phyloP scores from a whole-genome alignment of 306 rosid species.

The apple (Malus domestica) region DNA sequence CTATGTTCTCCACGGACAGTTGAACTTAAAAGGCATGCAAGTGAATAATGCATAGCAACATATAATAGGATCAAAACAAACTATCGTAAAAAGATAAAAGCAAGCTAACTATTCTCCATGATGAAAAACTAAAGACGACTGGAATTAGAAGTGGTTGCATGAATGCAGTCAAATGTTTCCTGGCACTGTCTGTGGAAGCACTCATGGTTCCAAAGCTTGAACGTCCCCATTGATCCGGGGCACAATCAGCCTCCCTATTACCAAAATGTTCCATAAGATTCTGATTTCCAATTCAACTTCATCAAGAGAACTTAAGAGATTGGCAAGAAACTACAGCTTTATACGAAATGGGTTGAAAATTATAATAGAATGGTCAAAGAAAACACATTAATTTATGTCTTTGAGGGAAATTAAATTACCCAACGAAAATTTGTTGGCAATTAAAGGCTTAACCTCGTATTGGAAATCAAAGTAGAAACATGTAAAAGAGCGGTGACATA shows the following conservation, averaged over 20 bases:
- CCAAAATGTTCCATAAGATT: conserved; percentile 27
- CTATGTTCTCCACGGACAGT: too few species aligned
- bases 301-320: conserved; percentile 1
- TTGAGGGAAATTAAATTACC: too few species aligned
- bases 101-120: background rate
- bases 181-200: conserved; percentile 50
- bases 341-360: too few species aligned
- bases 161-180: conserved; percentile 61
- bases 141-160: conserved; percentile 66
- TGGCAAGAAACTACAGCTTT: background rate
- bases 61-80: background rate
- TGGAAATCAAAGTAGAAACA: too few species aligned
- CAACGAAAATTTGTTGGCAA: too few species aligned
- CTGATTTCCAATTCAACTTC: conserved; percentile 13
- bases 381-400: too few species aligned
- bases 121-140: background rate
- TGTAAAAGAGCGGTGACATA: too few species aligned
- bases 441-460: too few species aligned
- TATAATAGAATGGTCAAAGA: too few species aligned
- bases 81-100: background rate
- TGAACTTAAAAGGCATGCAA: background rate
- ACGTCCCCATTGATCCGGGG: conserved; percentile 90
- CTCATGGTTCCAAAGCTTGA: conserved; percentile 56
- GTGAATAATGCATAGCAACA: background rate
- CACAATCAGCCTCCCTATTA: conserved; percentile 89